Percentiles rank a stretch among this genome's conserved stretches.
Conservation (phyloP, 495 filamentous ascomycete genomes). For the Penicillium tannophilum region DNA sequence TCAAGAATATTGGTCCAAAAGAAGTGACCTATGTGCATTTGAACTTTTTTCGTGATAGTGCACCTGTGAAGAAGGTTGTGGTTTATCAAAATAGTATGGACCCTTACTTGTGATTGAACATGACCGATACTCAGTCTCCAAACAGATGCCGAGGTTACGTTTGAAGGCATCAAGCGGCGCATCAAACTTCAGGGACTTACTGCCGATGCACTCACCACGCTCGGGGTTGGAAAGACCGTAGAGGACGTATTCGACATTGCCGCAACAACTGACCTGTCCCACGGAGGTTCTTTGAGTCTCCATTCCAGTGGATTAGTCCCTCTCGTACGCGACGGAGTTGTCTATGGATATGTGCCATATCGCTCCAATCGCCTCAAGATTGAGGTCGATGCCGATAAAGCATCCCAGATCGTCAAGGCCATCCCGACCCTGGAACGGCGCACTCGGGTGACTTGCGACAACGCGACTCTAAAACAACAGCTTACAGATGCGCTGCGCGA, state of each 20-base stretch:
- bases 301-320: slow-evolving; percentile 56
- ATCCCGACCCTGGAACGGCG: slow-evolving; percentile 50
- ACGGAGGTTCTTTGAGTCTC: slow-evolving; percentile 49
- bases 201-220: slow-evolving; percentile 55
- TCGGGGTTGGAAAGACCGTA: slow-evolving; percentile 56
- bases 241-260: slow-evolving; percentile 61
- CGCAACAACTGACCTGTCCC: slow-evolving; percentile 54
- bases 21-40: slow-evolving; percentile 61
- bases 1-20: slow-evolving; percentile 60
- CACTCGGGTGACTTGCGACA: slow-evolving; percentile 52
- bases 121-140: slow-evolving; percentile 20
- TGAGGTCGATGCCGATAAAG: slow-evolving; percentile 52
- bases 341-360: slow-evolving; percentile 28
- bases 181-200: slow-evolving; percentile 47
- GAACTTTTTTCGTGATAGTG: slow-evolving; percentile 61
- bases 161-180: slow-evolving; percentile 59
- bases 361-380: slow-evolving; percentile 30
- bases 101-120: slow-evolving; percentile 6
- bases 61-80: slow-evolving; percentile 61
- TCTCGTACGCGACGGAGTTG: slow-evolving; percentile 37
- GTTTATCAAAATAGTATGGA: slow-evolving; percentile 54
- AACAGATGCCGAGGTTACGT: slow-evolving; percentile 48
- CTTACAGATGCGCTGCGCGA: slow-evolving; percentile 51
- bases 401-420: slow-evolving; percentile 49
- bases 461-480: slow-evolving; percentile 39